Conservation (phyloP, 495 filamentous ascomycete genomes). For the Penicillium ochrochloron region DNA sequence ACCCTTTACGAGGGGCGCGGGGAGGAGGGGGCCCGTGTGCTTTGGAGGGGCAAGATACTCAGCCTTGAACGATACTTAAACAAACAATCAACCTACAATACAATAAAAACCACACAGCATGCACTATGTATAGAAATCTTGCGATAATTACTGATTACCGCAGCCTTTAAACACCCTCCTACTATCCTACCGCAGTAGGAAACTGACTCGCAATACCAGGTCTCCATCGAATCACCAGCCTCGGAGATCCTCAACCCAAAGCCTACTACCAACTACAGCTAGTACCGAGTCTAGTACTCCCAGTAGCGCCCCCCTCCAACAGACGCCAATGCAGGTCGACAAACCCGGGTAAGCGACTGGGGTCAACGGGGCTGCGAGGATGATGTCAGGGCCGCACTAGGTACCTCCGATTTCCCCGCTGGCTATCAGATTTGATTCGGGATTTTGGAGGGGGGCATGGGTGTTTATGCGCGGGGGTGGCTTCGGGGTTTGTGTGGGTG, state of each 20-base stretch:
- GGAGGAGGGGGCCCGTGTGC: conserved; percentile 12
- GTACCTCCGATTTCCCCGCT: neutral
- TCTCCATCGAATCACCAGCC: neutral
- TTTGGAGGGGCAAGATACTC: neutral
- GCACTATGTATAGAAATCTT: no score
- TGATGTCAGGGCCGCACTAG: conserved; percentile 4
- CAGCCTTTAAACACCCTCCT: no score
- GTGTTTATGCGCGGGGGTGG: neutral
- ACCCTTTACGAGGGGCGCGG: neutral
- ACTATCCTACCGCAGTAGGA: no score
- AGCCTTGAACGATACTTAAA: no score
- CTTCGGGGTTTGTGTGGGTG: conserved; percentile 3
- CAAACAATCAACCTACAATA: no score
- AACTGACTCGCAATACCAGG: neutral
- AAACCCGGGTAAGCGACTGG: conserved; percentile 12
- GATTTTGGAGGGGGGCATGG: neutral
- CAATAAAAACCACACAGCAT: no score
- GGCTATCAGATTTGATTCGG: neutral
- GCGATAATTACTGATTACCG: no score
- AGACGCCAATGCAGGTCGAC: conserved; percentile 24
- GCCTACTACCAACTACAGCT: neutral
- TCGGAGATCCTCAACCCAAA: neutral
- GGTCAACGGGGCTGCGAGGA: conserved; percentile 7
- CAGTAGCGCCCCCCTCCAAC: neutral
- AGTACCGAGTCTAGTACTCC: neutral